These are phyloP conservation scores for Stagonosporopsis chrysanthemi DNA, from an alignment of 2,329 filamentous ascomycete species.

Conservation along the genomic window DNA sequence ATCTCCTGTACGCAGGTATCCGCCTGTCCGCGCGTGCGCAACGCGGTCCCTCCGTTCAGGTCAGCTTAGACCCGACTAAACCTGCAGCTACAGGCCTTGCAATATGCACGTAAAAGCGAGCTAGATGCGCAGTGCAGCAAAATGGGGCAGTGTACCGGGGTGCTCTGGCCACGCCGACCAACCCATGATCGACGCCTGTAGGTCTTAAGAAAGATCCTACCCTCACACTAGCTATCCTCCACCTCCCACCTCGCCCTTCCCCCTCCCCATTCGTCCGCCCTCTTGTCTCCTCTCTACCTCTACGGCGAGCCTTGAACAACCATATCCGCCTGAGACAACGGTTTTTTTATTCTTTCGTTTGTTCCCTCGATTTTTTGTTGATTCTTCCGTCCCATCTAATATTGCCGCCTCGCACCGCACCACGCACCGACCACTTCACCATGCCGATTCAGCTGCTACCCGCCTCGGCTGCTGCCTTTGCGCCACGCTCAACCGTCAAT, in stretches of 20 bases:
- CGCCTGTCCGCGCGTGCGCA: constrained; percentile 45
- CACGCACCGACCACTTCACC: constrained; percentile 33
- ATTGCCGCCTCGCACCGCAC: constrained; percentile 39
- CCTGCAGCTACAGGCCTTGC: constrained; percentile 45
- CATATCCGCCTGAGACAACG: constrained; percentile 47
- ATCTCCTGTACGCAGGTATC: constrained; percentile 36
- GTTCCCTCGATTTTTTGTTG: constrained; percentile 35
- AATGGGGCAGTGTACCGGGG: constrained; percentile 50
- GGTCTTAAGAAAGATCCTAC: constrained; percentile 48
- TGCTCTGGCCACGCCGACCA: constrained; percentile 46
- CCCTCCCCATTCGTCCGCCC: constrained; percentile 51
- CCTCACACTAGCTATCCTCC: constrained; percentile 51
- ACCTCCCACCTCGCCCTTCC: constrained; percentile 54
- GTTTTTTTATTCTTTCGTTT: constrained; percentile 43
- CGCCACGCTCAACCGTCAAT: constrained; percentile 90
- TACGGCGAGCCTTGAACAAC: constrained; percentile 47
- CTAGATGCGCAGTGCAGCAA: constrained; percentile 47
- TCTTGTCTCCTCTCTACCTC: constrained; percentile 45
- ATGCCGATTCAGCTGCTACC: constrained; percentile 96
- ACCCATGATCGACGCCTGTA: constrained; percentile 45
- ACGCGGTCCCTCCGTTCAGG: constrained; percentile 28
- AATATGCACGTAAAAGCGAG: constrained; percentile 48
- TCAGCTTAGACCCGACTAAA: constrained; percentile 50
- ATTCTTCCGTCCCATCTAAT: constrained; percentile 48
- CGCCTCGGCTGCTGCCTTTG: constrained; percentile 95